These are phyloP conservation scores for Penicillium sp. DNA, from an alignment of 2,329 filamentous ascomycete genomes.

Conservation along the genomic window DNA sequence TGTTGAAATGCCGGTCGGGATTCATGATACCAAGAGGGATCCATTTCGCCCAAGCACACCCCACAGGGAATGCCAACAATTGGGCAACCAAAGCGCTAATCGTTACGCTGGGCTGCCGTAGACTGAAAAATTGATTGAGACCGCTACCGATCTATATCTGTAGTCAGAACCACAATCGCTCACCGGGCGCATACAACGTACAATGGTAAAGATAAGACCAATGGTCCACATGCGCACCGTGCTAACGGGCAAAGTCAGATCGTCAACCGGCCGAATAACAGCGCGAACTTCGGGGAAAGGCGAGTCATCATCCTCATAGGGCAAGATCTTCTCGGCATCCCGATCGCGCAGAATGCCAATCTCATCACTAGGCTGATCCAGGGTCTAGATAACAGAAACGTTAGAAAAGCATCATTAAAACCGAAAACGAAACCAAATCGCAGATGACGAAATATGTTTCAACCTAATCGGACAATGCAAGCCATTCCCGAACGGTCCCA, in stretches of 20 bases:
- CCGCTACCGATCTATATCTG: slow-evolving; percentile 36
- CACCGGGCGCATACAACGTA: slow-evolving; percentile 19
- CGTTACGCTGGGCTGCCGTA: slow-evolving; percentile 42
- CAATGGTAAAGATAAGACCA: slow-evolving; percentile 40
- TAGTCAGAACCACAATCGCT: neutral
- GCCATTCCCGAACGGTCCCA: neutral
- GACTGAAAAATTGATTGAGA: slow-evolving; percentile 43
- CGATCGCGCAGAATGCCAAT: slow-evolving; percentile 31
- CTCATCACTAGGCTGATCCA: slow-evolving; percentile 13
- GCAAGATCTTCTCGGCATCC: slow-evolving; percentile 35
- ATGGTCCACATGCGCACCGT: slow-evolving; percentile 43
- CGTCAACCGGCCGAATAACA: slow-evolving; percentile 36
- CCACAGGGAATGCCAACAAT: slow-evolving; percentile 49
- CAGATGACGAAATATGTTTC: neutral
- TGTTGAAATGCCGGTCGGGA: slow-evolving; percentile 44
- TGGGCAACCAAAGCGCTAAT: slow-evolving; percentile 44
- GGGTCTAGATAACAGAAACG: neutral
- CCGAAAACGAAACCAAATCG: neutral
- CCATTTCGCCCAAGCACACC: slow-evolving; percentile 42
- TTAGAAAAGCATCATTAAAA: slow-evolving; percentile 8
- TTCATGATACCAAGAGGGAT: slow-evolving; percentile 45
- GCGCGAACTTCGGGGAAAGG: slow-evolving; percentile 43
- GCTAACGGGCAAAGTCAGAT: slow-evolving; percentile 34
- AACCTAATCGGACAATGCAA: neutral
- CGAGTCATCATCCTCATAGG: slow-evolving; percentile 41